Percentiles rank a stretch among this genome's conserved stretches.
phyloP scores from a whole-genome alignment of 78 protist genomes.

The Dictyostelium brefeldianum region DNA sequence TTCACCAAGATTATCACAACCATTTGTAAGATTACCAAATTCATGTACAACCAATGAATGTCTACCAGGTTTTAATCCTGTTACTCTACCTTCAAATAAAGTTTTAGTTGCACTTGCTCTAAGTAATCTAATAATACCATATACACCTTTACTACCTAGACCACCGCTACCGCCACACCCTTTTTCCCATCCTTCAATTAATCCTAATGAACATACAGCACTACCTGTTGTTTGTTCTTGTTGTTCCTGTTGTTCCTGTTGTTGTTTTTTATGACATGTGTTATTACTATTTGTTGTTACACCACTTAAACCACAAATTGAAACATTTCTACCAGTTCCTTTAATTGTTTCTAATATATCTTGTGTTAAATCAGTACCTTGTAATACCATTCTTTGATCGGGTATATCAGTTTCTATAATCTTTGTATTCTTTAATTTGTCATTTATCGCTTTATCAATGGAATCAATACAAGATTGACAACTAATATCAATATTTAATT shows the following conservation, averaged over 20 bases:
- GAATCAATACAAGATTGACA: constrained; percentile 57
- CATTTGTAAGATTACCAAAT: constrained; percentile 43
- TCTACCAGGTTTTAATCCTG: constrained; percentile 24
- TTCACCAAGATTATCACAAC: constrained; percentile 52
- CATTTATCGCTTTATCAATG: constrained; percentile 3
- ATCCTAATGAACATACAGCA: constrained; percentile 66
- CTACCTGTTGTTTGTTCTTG: background rate
- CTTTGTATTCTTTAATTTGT: background rate
- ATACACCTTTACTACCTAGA: constrained; percentile 47
- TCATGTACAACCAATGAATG: constrained; percentile 60
- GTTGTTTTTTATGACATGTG: background rate
- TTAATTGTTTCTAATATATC: constrained; percentile 46
- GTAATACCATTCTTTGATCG: constrained; percentile 22
- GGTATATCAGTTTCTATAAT: background rate
- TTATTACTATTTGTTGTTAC: background rate
- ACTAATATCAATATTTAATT: constrained; percentile 58
- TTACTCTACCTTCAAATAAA: constrained; percentile 56
- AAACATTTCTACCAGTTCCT: constrained; percentile 29
- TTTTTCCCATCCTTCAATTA: constrained; percentile 50
- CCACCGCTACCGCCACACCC: constrained; percentile 83
- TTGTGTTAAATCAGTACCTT: constrained; percentile 28
- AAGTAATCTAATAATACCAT: constrained; percentile 40
- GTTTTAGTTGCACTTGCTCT: background rate
- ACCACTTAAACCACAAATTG: constrained; percentile 39
- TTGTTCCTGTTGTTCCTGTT: background rate